Evolutionary conservation across 2,329 filamentous ascomycete species (phyloP), one percentile per base, ranked within the genome.

Genomic region (Lojkania enalia): DNA sequence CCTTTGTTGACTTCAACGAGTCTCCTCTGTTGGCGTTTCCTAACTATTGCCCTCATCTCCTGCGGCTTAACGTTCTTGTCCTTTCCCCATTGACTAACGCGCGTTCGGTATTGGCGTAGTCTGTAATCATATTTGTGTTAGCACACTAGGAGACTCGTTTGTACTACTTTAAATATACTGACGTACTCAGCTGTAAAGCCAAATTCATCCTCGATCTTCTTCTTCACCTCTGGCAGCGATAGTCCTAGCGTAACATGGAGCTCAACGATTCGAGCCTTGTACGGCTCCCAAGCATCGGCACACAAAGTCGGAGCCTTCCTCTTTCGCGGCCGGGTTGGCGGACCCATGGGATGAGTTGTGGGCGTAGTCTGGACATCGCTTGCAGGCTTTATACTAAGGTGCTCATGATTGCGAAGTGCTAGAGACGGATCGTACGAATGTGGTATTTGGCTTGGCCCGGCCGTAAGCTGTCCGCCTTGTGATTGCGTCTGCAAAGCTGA

Each of bases 251-350:
- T 30, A 27, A 47, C 37, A 39, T 60, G 48, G 12, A 60, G 37
- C 4, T 54, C 40, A 3, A 52, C 4, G 23, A 58, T 54, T 30
- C 46, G 48, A 11, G 32, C 19, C 21, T 60, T 60, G 20, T 55
- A 45, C 19, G 55, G 54, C 32, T 52, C 54, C 57, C 51, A 61
- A n/a, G 49, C 55, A 2, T 35, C 31, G 1, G 47, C 50, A n/a
- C 47, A 49, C 9, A 61, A 38, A 13, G 55, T 61, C 21, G 44
- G 40, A 11, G 52, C 55, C 30, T 58, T 60, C 7, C 41, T 31
- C 44, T 55, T 58, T 42, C 49, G 57, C 16, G 49, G 23, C 20
- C 31, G 32, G 36, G 38, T 32, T 40, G 48, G 49, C 20, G 56
- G 49, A 18, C 33, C 48, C 49, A 55, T 55, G 16, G 40, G 14